These are phyloP conservation scores for Nicotiana attenuata DNA, from an alignment of 257 asterid genomes.

Conservation along the genomic window DNA sequence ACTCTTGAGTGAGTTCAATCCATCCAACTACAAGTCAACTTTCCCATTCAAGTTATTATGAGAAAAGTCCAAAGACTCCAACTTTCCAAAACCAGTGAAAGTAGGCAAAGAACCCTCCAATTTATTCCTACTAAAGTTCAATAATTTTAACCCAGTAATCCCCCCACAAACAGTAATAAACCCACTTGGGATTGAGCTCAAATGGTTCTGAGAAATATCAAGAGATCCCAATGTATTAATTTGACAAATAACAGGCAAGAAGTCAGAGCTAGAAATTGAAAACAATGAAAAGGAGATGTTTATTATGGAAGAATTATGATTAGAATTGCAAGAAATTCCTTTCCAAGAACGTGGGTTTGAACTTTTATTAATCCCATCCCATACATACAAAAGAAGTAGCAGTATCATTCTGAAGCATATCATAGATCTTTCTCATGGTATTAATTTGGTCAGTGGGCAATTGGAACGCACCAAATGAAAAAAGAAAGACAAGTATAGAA, in stretches of 20 bases:
- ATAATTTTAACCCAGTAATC: slow-evolving; percentile 36
- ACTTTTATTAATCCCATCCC: slow-evolving; percentile 17
- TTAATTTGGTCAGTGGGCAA: slow-evolving; percentile 24
- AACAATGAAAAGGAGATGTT: slow-evolving; percentile 30
- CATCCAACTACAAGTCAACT: slow-evolving; percentile 35
- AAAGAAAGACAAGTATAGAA: neutral
- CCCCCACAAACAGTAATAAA: slow-evolving; percentile 48
- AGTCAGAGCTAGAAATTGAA: slow-evolving; percentile 39
- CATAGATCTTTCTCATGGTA: slow-evolving; percentile 33
- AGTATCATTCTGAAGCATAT: slow-evolving; percentile 26
- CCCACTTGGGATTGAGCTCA: slow-evolving; percentile 42
- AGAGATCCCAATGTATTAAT: slow-evolving; percentile 45
- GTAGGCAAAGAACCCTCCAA: neutral
- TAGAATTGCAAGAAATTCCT: slow-evolving; percentile 47
- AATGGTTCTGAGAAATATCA: slow-evolving; percentile 52
- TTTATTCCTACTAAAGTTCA: slow-evolving; percentile 44
- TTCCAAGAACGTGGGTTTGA: slow-evolving; percentile 71
- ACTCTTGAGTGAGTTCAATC: slow-evolving; percentile 47
- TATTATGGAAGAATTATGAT: slow-evolving; percentile 36
- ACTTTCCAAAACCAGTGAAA: slow-evolving; percentile 47
- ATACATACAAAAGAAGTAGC: slow-evolving; percentile 31
- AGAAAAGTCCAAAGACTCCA: slow-evolving; percentile 52
- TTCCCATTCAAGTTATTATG: slow-evolving; percentile 38
- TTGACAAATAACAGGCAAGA: slow-evolving; percentile 46
- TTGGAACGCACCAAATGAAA: too few relatives aligned